Evolutionary conservation across 352 stramenopile species (phyloP), one percentile per base, ranked within the genome.

Genomic region (Phytophthora pseudosyringae): DNA sequence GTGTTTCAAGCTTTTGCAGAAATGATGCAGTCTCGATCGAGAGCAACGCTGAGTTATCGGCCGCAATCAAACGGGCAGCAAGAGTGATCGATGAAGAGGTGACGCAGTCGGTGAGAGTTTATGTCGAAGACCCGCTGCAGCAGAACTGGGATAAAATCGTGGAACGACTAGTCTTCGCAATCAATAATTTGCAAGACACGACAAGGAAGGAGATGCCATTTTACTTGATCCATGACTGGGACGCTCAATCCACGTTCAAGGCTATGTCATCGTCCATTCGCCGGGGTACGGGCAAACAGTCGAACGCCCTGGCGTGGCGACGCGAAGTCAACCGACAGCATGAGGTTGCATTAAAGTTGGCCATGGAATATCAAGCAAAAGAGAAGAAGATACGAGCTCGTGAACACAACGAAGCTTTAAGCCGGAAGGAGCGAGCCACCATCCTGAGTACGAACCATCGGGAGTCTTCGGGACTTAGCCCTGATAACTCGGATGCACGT

Each of bases 311-410:
- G 15, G 16, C n/a, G n/a, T 53, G 46, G 46, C 29, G 46, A 25
- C 46, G 46, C 13, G 46, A 53, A 16, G 46, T 53, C 7, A 53
- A 53, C 29, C 15, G 46, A 8, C 31, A 53, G 16, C 46, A 53
- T 4, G 44, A 51, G n/a, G 32, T 47, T 16, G 39, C n/a, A 11
- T 16, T 45, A 1, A 0, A 5, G 3, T 28, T 45, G 39, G 39
- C 39, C 39, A 29, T 13, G 7, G 39, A 21, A 4, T 43, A 43
- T 18, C 36, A 43, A 43, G 36, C 36, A 8, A 6, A 11, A 21
- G 6, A 18, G 36, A 43, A 43, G 36, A 1, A 16, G 9, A 4
- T 11, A 18, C 11, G 12, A 6, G 36, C 36, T 3, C 13, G n/a
- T 1, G 39, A 45, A 13, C 39, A 45, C n/a, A 45, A 45, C 16